A percentile compares a stretch with the other conserved stretches of the same genome.
Conservation (phyloP, 1,284 basidiomycete genomes). For the Boletellus deceptivus region DNA sequence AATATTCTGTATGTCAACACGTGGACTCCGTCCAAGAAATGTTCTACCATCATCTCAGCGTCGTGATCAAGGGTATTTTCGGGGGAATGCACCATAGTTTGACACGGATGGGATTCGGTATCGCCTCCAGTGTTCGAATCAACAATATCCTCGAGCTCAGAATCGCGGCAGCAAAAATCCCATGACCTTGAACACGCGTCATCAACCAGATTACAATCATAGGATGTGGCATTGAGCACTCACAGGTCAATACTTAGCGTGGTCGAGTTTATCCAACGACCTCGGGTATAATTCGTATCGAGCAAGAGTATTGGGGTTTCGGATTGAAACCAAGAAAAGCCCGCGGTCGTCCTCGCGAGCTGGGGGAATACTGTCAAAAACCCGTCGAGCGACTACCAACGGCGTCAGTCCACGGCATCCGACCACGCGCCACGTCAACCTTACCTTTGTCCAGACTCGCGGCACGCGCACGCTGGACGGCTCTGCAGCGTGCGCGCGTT, state of each 20-base stretch:
- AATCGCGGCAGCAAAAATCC: conserved; percentile 25
- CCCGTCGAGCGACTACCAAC: conserved; percentile 20
- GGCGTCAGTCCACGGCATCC: conserved; percentile 10
- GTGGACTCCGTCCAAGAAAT: conserved; percentile 5
- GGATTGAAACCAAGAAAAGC: conserved; percentile 30
- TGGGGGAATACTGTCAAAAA: conserved; percentile 24
- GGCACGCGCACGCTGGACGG: conserved; percentile 9
- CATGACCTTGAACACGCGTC: conserved; percentile 18
- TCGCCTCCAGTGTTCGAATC: neutral
- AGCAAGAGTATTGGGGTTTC: conserved; percentile 29
- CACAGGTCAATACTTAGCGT: conserved; percentile 25
- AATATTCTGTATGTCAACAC: conserved; percentile 15
- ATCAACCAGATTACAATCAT: neutral
- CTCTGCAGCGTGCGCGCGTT: neutral
- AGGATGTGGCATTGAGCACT: conserved; percentile 1
- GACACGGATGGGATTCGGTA: neutral
- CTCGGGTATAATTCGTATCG: conserved; percentile 5
- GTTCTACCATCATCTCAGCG: conserved; percentile 15
- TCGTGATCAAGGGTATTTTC: neutral
- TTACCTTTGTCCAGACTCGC: conserved; percentile 31
- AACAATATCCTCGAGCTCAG: conserved; percentile 20
- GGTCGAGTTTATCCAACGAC: conserved; percentile 21
- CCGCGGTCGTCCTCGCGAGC: conserved; percentile 17
- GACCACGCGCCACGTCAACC: conserved; percentile 1
- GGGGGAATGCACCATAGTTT: neutral